These are phyloP conservation scores for Calonectria montana DNA, from an alignment of 2,329 filamentous ascomycete species.

Conservation along the genomic window DNA sequence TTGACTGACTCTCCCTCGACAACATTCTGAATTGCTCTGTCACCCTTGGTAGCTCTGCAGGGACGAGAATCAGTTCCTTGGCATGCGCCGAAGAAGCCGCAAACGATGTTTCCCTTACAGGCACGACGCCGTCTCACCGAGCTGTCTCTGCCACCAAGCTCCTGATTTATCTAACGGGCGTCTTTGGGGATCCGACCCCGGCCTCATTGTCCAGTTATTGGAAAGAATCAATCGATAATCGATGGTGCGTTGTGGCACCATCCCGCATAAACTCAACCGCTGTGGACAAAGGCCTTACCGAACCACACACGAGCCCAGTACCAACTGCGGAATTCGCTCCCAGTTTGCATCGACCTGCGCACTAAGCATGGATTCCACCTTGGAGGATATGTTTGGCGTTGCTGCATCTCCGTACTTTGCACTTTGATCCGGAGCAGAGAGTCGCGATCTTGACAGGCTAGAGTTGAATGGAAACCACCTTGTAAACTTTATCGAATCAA, in stretches of 20 bases:
- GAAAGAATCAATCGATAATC: slow-evolving; percentile 20
- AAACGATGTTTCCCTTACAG: slow-evolving; percentile 28
- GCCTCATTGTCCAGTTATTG: slow-evolving; percentile 23
- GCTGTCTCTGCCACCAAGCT: slow-evolving; percentile 19
- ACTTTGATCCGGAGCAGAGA: slow-evolving; percentile 4
- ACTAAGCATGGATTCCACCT: slow-evolving; percentile 32
- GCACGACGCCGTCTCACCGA: slow-evolving; percentile 31
- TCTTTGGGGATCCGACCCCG: slow-evolving; percentile 19
- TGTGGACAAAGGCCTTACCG: slow-evolving; percentile 24
- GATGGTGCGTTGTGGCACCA: slow-evolving; percentile 31
- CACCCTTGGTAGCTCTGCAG: slow-evolving; percentile 16
- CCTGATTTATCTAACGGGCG: slow-evolving; percentile 19
- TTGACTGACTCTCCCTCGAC: slow-evolving; percentile 28
- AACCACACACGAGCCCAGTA: slow-evolving; percentile 28
- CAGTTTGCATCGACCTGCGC: slow-evolving; percentile 31
- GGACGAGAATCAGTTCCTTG: slow-evolving; percentile 25
- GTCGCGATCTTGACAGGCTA: background rate
- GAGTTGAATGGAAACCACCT: background rate
- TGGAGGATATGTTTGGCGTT: slow-evolving; percentile 19
- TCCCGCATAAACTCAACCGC: slow-evolving; percentile 24
- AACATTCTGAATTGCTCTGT: slow-evolving; percentile 17
- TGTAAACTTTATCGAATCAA: slow-evolving; percentile 6
- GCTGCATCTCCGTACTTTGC: background rate
- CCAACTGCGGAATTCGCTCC: slow-evolving; percentile 31
- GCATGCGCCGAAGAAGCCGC: slow-evolving; percentile 26